Base-by-base conservation (phyloP, 2,329 filamentous ascomycete genomes). In the Albifimbria verrucaria region DNA sequence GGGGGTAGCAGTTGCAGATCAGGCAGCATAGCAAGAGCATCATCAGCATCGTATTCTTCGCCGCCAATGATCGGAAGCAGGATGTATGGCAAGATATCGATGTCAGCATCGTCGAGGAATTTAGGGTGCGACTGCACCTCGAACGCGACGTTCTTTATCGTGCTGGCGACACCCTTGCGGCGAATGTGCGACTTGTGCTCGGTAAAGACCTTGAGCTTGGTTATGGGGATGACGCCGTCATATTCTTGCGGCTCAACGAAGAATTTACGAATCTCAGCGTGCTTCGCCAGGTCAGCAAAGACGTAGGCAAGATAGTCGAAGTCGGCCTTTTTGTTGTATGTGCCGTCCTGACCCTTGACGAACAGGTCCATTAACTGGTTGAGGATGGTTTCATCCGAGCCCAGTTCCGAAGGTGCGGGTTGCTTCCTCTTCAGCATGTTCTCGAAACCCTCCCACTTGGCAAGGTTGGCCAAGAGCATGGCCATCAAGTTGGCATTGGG, bases 321-420 rank as follows among this genome's bases (percentile, higher is more conserved):
- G 71, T 93, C 82, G 55, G 92, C 92, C 23, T 88, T 70, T 65
- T 89, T 87, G 77, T 97, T 97, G 71, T 94, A 92, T 10, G 80
- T 78, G 22, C 88, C 89, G 56, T 89, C 86, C 21, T 90, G 86
- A 20, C 93, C 93, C 74, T 94, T 95, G 67, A 97, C 94, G 67
- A 99, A 99, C 62, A 95, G 87, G 69, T 97, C 94, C 69, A 99
- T 85, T 25, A 99, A 77, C 71, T 97, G 94, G 69, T 97, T 92
- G 62, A 97, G 83, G 4, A 90, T 86, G 54, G 83, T 78, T 32
- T 86, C 81, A 41, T 90, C 89, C 1, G 84, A 88, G 6, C 83
- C 85, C 7, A 96, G 81, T n/a, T 79, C 77, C 52, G 85, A 81
- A 2, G 91, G 88, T 0, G 87, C 70, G 7, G 81, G 74, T 57